These are phyloP conservation scores for Clathrus columnatus DNA, from an alignment of 768 basidiomycete species.

Conservation along the genomic window DNA sequence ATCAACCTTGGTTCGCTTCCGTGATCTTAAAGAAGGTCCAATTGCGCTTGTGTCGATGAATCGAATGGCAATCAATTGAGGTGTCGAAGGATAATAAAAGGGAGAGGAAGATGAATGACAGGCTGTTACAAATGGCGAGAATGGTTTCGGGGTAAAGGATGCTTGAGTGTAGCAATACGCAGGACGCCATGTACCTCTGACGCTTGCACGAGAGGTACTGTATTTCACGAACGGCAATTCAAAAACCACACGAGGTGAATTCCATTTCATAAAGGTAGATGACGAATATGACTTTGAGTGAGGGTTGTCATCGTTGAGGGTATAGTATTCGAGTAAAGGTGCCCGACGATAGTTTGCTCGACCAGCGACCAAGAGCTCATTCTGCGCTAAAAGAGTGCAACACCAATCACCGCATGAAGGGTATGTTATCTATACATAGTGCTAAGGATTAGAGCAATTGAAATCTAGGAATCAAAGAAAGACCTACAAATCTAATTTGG, in stretches of 20 bases:
- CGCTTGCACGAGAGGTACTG: background rate
- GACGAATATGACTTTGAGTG: too few relatives aligned
- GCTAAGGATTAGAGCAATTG: too few relatives aligned
- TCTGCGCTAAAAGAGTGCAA: constrained; percentile 2
- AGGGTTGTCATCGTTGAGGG: background rate
- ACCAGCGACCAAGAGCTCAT: background rate
- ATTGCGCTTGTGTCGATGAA: background rate
- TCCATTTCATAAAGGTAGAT: background rate
- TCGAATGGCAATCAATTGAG: background rate
- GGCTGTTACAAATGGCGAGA: background rate
- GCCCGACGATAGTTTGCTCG: background rate
- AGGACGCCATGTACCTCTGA: background rate
- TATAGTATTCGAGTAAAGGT: constrained; percentile 3
- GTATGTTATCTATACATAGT: background rate
- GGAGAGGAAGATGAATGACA: background rate
- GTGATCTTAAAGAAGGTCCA: background rate
- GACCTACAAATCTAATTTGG: background rate
- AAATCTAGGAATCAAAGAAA: background rate
- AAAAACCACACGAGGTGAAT: background rate
- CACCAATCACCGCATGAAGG: constrained; percentile 3
- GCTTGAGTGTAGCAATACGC: constrained; percentile 5
- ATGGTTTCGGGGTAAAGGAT: background rate
- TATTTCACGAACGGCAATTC: background rate
- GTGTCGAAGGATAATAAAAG: background rate
- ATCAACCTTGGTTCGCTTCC: background rate